Conservation (phyloP, 768 basidiomycete genomes). For the Auriscalpium microsporum region DNA sequence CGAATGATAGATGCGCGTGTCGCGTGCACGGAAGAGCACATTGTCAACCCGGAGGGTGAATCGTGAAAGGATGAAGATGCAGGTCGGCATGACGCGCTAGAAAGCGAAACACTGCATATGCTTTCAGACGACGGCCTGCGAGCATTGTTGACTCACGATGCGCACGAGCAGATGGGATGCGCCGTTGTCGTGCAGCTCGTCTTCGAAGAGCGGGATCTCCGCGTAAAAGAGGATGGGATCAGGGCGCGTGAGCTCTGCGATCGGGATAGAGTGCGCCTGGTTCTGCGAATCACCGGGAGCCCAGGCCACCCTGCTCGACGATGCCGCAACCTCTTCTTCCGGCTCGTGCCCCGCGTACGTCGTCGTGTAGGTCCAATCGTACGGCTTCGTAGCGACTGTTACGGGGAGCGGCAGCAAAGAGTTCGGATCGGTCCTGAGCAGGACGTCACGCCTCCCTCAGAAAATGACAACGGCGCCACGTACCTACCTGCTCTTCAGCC, state of each 20-base stretch:
- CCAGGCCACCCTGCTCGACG: conserved; percentile 33
- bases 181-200: conserved; percentile 96
- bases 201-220: conserved; percentile 89
- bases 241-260: conserved; percentile 75
- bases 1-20: conserved; percentile 86
- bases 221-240: conserved; percentile 99
- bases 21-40: conserved; percentile 84
- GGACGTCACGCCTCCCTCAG: background rate
- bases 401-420: conserved; percentile 59
- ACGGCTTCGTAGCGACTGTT: conserved; percentile 74
- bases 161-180: conserved; percentile 76
- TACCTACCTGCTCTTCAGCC: conserved; percentile 80
- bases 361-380: conserved; percentile 98
- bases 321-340: background rate
- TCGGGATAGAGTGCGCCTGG: conserved; percentile 60
- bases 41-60: conserved; percentile 93
- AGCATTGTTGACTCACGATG: conserved; percentile 52
- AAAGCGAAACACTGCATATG: background rate
- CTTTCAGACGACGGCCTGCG: background rate
- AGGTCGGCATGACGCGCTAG: conserved; percentile 95
- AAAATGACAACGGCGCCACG: background rate
- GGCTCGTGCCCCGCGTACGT: conserved; percentile 61
- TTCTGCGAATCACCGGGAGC: conserved; percentile 47
- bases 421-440: conserved; percentile 59
- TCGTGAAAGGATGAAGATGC: conserved; percentile 81